A percentile compares a stretch with the other conserved stretches of the same genome.
phyloP scores from a whole-genome alignment of 441 rosid genomes.

The Bocquillonia castaneifolia region DNA sequence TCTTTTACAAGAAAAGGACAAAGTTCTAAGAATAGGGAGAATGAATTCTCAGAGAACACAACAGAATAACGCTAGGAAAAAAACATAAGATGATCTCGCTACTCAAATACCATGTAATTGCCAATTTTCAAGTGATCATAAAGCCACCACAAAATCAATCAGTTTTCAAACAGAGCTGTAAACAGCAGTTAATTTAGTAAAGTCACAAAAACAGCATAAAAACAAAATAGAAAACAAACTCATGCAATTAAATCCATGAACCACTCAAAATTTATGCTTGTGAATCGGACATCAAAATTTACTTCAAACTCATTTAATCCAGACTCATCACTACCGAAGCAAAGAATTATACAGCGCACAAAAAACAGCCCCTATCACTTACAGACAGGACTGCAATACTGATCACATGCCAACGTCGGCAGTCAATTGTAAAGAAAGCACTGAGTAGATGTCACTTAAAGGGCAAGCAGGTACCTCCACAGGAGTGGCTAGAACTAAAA shows the following conservation, averaged over 20 bases:
- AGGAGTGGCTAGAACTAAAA: slow-evolving; percentile 87
- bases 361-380: neutral
- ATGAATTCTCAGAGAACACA: neutral
- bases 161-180: neutral
- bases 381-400: neutral
- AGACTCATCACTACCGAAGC: neutral
- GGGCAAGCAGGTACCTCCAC: slow-evolving; percentile 53
- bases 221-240: neutral
- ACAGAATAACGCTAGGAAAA: neutral
- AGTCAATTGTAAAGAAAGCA: slow-evolving; percentile 3
- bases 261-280: neutral
- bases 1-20: neutral
- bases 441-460: slow-evolving; percentile 3
- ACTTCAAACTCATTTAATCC: neutral
- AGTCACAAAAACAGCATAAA: neutral
- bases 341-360: neutral
- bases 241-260: neutral
- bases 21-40: neutral
- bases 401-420: neutral
- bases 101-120: neutral
- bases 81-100: neutral
- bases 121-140: neutral
- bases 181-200: neutral
- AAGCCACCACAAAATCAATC: neutral
- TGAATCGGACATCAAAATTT: neutral